Base-by-base conservation (phyloP, 148 eudicot genomes). In the Polygonum aviculare region DNA sequence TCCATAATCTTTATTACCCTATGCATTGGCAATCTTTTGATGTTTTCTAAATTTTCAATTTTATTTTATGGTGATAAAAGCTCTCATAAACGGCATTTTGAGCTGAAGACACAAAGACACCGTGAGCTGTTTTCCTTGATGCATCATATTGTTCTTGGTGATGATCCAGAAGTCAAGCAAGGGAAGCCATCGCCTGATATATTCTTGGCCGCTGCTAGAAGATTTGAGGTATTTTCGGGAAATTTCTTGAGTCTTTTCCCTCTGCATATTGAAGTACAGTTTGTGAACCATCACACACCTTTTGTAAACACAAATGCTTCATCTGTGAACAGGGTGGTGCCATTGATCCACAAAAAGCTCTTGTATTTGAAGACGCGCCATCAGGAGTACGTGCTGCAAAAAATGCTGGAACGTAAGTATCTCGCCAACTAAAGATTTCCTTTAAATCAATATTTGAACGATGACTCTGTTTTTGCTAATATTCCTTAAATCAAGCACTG, bases 361-460 rank as follows among this genome's bases (percentile, higher is more conserved):
- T 94, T 83, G 96, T 94, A 60, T 94, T 94, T 78, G 97, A 94
- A 85, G 98, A 94, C 82, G 97, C 98, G 50, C 98, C 98, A 21
- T 74, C 91, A 45, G 98, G 97, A 67, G 96, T 88, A 57, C 84
- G 82, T 77, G 99, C 94, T 81, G 99, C 93, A 62, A 95, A 93
- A 84, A 91, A 87, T 85, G 99, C 99, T 79, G 96, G 93, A 75
- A 92, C 92, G 99, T 95, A 84, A 90, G 97, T 87, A 38, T 44
- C 75, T 52, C 75, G 47, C 33, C 76, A 48, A 60, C 40, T 78
- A 3, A 39, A 49, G 19, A 16, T 15, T 72, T 8, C 55, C 1
- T 38, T 31, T 31, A 67, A 67, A 10, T 67, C 72, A 67, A 19
- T 41, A 67, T 67, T 11, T 16, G 19, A 35, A 14, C n/a, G 5